Evolutionary conservation across 208 protist species (phyloP).

Genomic region (Trichomonas tenax): DNA sequence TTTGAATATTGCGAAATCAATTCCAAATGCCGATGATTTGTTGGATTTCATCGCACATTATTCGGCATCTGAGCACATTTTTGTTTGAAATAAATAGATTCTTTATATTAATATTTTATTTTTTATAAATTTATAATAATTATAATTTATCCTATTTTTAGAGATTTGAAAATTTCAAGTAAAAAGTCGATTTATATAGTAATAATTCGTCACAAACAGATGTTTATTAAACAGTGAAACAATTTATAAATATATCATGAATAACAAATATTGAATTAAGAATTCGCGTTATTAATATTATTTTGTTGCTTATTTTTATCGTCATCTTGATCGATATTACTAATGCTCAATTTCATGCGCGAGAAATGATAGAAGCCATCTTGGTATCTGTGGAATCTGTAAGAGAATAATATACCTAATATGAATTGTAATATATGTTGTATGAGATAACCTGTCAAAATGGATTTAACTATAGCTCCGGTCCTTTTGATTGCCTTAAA

Average conservation of each 20-base stretch:
- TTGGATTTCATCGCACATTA: background rate
- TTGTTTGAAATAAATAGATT: background rate
- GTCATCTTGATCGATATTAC: background rate
- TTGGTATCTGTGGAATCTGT: background rate
- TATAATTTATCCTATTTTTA: no score
- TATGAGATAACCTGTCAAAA: background rate
- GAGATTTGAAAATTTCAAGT: no score
- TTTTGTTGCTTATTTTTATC: background rate
- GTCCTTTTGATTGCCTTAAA: background rate
- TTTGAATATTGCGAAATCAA: background rate
- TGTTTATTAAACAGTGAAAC: no score
- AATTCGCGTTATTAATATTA: no score
- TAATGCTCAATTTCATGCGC: background rate
- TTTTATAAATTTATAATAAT: no score
- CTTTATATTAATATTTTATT: no score
- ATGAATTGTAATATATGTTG: background rate
- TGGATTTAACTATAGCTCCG: background rate
- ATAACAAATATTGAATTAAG: no score
- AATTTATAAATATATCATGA: no score
- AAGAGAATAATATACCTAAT: background rate
- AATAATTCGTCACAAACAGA: no score
- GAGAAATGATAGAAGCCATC: background rate
- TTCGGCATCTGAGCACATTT: background rate
- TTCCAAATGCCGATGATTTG: background rate
- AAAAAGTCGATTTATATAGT: no score